Base-by-base conservation (phyloP, 495 filamentous ascomycete species). In the Tuber calosporum region DNA sequence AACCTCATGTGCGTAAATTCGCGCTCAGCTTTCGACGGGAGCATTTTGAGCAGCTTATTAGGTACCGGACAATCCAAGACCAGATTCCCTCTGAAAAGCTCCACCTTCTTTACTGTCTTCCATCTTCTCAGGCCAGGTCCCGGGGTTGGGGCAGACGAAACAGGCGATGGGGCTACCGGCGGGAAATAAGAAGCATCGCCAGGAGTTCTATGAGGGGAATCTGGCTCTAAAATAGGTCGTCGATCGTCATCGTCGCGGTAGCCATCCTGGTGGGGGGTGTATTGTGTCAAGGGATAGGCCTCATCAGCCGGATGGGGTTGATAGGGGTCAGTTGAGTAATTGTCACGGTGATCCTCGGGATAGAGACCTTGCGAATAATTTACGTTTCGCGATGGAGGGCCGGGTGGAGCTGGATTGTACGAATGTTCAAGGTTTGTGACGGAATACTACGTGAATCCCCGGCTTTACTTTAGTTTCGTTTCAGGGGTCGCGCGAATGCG, bases 61-160 rank as follows among this genome's bases (percentile, higher is more conserved):
- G 96, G 94, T 75, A 99, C 91, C 0, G 96, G 96, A 82, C 96
- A 99, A 83, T 99, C 96, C 2, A 98, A 88, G 39, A 99, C 95
- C 78, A 99, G 87, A 83, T 99, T 98, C 66, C 96, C 96, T 77
- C 95, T 91, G 86, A 96, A 98, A 53, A 99, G 84, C 78, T 96
- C 92, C 39, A 98, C 94, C 86, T 97, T 93, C 82, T 98, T 99
- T 30, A 98, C 94, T 6, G 96, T 98, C 85, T 98, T 98, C 93
- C 93, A 97, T 82, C 96, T 88, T 80, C 91, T 89, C 78, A 98
- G 84, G n/a, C 85, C 88, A n/a, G 88, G 87, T 62, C 86, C 88
- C 8, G 88, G 87, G 1, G 87, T 87, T 36, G 86, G 86, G 42
- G 75, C 81, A 70, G 84, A 79, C 73, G 81, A 79, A 13, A 72